Conservation (phyloP, 352 stramenopile species). For the Phytopythium ostracodes region DNA sequence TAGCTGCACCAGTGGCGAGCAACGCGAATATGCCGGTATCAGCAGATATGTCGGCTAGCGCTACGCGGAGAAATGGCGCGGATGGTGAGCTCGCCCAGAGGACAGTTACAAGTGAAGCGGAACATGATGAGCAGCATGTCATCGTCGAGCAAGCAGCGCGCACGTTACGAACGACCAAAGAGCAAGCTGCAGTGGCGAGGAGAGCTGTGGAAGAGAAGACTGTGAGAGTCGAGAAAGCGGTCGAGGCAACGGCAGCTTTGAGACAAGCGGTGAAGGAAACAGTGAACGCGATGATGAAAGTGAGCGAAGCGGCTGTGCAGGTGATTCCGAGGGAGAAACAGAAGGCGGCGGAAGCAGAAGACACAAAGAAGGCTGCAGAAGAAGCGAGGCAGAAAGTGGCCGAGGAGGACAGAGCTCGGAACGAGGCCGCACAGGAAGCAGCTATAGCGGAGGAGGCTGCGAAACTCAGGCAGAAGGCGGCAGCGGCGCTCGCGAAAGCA, state of each 20-base stretch:
- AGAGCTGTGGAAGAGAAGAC: neutral
- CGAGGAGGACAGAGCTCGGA: neutral
- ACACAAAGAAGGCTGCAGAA: neutral
- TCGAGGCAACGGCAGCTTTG: neutral
- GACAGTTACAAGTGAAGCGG: neutral
- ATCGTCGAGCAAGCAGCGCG: neutral
- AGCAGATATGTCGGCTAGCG: neutral
- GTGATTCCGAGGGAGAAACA: neutral
- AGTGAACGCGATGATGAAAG: conserved; percentile 2
- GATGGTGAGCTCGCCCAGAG: neutral
- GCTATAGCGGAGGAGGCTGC: neutral
- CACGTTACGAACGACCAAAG: neutral
- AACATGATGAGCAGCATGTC: neutral
- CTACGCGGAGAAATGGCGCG: neutral
- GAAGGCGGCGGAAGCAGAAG: neutral
- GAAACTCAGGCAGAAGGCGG: neutral
- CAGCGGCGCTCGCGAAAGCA: neutral
- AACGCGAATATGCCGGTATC: neutral
- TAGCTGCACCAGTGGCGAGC: neutral
- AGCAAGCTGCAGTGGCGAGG: neutral
- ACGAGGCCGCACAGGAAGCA: neutral
- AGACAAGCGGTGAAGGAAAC: neutral
- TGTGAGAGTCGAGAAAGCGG: neutral
- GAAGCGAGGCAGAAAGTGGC: neutral
- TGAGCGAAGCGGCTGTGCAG: neutral